Conservation (phyloP, 257 asterid species). For the Gentiana macrophylla region DNA sequence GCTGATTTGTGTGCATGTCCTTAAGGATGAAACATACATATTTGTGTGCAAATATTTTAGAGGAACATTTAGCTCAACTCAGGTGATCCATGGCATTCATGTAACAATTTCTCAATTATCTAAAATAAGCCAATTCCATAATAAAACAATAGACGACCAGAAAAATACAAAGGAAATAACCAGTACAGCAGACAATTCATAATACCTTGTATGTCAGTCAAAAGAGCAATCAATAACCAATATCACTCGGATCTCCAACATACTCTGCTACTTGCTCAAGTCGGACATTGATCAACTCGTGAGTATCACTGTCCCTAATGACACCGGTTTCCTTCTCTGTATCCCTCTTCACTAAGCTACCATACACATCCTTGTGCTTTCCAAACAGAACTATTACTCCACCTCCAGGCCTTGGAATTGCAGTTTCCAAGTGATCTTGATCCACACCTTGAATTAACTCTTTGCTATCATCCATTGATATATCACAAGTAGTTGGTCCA, state of each 20-base stretch:
- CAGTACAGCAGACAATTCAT: too few relatives aligned
- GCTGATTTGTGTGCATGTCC: too few relatives aligned
- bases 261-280: conserved; percentile 93
- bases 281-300: conserved; percentile 48
- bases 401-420: conserved; percentile 74
- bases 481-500: conserved; percentile 59
- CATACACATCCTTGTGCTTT: conserved; percentile 70
- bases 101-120: too few relatives aligned
- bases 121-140: too few relatives aligned
- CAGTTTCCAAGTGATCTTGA: conserved; percentile 68
- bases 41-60: too few relatives aligned
- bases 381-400: conserved; percentile 63
- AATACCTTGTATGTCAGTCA: background rate
- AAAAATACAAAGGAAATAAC: too few relatives aligned
- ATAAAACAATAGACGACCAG: too few relatives aligned
- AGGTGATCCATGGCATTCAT: too few relatives aligned
- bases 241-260: conserved; percentile 71
- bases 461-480: conserved; percentile 53
- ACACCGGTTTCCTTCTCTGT: conserved; percentile 56
- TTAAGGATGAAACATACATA: too few relatives aligned
- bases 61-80: too few relatives aligned
- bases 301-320: conserved; percentile 66
- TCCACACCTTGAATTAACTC: conserved; percentile 74
- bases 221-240: conserved; percentile 40
- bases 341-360: conserved; percentile 64